Base-by-base conservation (phyloP, 805 yeast species). In the Torulaspora maleeae region DNA sequence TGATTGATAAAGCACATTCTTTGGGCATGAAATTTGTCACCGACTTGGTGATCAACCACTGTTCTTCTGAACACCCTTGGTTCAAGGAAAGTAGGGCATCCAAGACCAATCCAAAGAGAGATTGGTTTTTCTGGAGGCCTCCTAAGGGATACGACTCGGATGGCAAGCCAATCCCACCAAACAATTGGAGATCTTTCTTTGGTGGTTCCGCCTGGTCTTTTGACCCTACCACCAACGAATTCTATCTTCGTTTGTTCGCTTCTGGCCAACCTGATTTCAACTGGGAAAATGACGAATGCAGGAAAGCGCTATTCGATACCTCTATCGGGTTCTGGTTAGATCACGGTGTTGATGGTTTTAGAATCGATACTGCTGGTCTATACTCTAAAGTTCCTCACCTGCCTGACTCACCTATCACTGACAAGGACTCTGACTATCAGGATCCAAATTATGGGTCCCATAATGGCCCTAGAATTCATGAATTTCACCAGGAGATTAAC, bases 391-490 rank as follows among this genome's bases (percentile, higher is more conserved):
- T 59, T 17, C 72, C 62, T 44, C 58, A 63, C 1, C 72, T 68
- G 49, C 71, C 67, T 27, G 81, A 78, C 51, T 78, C 78, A 1
- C 79, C 79, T 27, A 59, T 76, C 30, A 60, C 62, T 15, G 68
- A 66, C 60, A 73, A 75, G 20, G 70, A 63, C 42, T 45, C 53
- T 24, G 66, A 66, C 38, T 69, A 52, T 54, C 80, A 77, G 63
- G 70, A 72, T 17, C 61, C 68, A 39, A 54, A 50, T 25, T 36
- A 48, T 4, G 54, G 53, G 45, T 64, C 65, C 43, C 67, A 63
- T 50, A 68, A 72, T 49, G 82, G 82, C 5, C 81, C 82, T 19
- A 59, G 79, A 45, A 75, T 78, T 55, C 82, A 78, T 60, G 81
- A 77, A 57, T 77, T 73, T 63, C 77, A 76, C 60, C 71, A 71